phyloP scores from a whole-genome alignment of 2,329 filamentous ascomycete genomes.

The Penicillium nordicum region DNA sequence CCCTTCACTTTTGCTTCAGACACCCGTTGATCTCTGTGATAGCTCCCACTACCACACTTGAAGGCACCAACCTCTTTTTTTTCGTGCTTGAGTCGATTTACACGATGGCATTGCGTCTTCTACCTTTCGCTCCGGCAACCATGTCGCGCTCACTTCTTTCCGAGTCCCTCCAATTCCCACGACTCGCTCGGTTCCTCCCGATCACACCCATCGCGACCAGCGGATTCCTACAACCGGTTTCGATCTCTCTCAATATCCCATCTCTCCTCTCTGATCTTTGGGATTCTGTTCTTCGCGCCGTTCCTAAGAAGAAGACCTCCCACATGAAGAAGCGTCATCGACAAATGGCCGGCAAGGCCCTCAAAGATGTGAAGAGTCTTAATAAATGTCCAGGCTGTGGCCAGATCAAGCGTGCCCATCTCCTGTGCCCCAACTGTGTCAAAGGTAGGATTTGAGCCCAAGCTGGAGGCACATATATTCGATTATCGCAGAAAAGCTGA shows the following conservation, averaged over 20 bases:
- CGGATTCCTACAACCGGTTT: conserved; percentile 57
- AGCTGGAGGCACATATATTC: background rate
- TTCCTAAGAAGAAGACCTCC: conserved; percentile 98
- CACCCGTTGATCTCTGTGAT: background rate
- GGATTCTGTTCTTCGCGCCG: conserved; percentile 87
- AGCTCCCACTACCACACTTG: background rate
- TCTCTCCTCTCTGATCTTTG: conserved; percentile 77
- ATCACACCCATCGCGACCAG: conserved; percentile 51
- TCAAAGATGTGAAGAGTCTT: conserved; percentile 83
- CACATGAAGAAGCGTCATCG: conserved; percentile 92
- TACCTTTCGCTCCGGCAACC: conserved; percentile 16
- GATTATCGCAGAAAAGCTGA: conserved; percentile 5
- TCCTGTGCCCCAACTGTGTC: conserved; percentile 83
- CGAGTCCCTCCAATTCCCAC: conserved; percentile 25
- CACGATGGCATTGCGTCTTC: conserved; percentile 30
- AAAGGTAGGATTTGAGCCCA: conserved; percentile 54
- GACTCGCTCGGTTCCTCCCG: conserved; percentile 35
- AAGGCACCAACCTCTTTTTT: background rate
- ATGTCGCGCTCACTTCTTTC: conserved; percentile 16
- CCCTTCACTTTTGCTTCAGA: conserved; percentile 6
- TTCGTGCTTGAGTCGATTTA: background rate
- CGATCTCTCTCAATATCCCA: conserved; percentile 60
- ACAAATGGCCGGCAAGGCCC: conserved; percentile 90
- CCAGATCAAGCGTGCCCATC: conserved; percentile 79
- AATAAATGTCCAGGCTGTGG: conserved; percentile 91